Percentiles rank a stretch among this genome's conserved stretches.
phyloP scores from a whole-genome alignment of 495 filamentous ascomycete species.

The Penicillium pulvis region DNA sequence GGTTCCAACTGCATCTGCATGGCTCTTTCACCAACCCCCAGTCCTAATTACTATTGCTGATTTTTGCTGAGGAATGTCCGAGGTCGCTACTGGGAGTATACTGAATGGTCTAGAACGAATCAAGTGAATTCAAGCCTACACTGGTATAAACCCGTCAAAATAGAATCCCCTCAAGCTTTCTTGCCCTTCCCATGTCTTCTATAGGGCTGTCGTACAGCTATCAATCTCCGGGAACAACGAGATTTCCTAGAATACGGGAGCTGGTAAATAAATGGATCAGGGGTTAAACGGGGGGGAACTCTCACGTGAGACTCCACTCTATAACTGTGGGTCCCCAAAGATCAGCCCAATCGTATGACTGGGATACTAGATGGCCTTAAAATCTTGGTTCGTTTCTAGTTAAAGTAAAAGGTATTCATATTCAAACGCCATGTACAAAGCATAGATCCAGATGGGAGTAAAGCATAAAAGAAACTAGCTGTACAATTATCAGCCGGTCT shows the following conservation, averaged over 20 bases:
- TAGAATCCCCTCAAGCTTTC: background rate
- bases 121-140: background rate
- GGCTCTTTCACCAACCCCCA: constrained; percentile 5
- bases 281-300: constrained; percentile 20
- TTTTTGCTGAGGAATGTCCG: background rate
- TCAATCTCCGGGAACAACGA: no score
- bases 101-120: background rate
- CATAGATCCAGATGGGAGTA: background rate
- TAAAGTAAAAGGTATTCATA: background rate
- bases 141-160: background rate
- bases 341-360: no score
- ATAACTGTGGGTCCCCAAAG: background rate
- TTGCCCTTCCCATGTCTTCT: background rate
- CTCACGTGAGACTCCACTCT: constrained; percentile 26
- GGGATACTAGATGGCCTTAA: no score
- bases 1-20: constrained; percentile 14
- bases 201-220: background rate
- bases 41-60: background rate
- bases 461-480: constrained; percentile 19
- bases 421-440: background rate
- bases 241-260: background rate
- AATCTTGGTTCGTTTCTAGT: no score
- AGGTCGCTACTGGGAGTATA: background rate
- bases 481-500: constrained; percentile 46
- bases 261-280: constrained; percentile 18